Base-by-base conservation (phyloP, 164 flowering plant genomes). In the Annona cherimola region DNA sequence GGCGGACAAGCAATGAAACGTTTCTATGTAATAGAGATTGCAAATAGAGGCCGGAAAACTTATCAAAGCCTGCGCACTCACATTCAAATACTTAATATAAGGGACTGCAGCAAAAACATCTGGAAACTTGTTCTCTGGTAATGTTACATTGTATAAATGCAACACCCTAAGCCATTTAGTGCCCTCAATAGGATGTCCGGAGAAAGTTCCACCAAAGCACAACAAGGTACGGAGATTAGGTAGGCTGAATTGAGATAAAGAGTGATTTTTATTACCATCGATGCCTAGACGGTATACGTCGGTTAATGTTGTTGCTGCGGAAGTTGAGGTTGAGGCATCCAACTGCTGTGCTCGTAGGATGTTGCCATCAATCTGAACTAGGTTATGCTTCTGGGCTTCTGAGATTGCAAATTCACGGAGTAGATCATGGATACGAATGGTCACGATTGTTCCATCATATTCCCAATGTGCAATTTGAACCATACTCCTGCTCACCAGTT, bases 401-500 rank as follows among this genome's bases (percentile, higher is more conserved):
- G 16, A 1, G 2, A 42, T 26, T 39, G 67, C 55, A 1, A 79
- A 57, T 2, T 63, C 72, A 2, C 72, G 55, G 4, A 74, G 14
- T 0, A 68, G 45, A 61, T 68, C 75, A 69, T 76, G 79, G 14
- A 50, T 50, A 3, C 11, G 57, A 5, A 11, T 8, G 8, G 8
- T 50, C 14, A 1, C 57, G 14, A 16, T 16, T 2, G 57, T 4
- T 2, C 81, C 76, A 55, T 1, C 9, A 4, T 12, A 50, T 3
- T 57, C 66, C 69, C 40, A 40, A 42, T 26, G n/a, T 0, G 50
- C 61, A 11, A 75, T 78, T 59, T 71, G 42, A 4, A 79, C 16
- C 26, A 79, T 5, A 64, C 62, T 69, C 63, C 76, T 69, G 1
- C 68, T 26, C 62, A 71, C 64, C 61, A 71, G 39, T 61, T 71